Percentiles rank a stretch among this genome's conserved stretches.
These are phyloP conservation scores for Fragosphaeria purpurea DNA, from an alignment of 2,329 filamentous ascomycete genomes.

Conservation along the genomic window DNA sequence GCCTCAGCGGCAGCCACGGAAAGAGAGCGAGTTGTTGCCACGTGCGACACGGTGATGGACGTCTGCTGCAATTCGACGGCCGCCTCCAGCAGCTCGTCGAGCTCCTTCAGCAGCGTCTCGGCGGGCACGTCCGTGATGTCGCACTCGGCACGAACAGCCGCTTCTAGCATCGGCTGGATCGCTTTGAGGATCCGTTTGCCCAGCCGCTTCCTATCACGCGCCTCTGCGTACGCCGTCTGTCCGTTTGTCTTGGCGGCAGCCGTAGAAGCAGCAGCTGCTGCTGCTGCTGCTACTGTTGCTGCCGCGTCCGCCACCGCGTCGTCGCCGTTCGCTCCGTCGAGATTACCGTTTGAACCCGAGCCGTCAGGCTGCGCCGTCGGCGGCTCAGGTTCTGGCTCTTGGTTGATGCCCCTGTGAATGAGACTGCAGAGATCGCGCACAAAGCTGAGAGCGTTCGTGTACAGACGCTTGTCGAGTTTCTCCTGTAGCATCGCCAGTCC, in stretches of 20 bases:
- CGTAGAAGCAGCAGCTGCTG: background rate
- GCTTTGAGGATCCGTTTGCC: constrained; percentile 82
- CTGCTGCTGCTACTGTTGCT: background rate
- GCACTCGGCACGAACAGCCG: constrained; percentile 69
- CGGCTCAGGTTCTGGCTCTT: background rate
- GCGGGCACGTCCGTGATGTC: constrained; percentile 63
- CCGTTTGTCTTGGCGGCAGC: background rate
- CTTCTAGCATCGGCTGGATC: constrained; percentile 67
- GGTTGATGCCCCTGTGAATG: constrained; percentile 42
- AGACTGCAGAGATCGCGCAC: constrained; percentile 45
- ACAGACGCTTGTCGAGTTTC: constrained; percentile 45
- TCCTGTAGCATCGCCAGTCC: constrained; percentile 40
- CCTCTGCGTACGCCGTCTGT: constrained; percentile 42
- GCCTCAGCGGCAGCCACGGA: constrained; percentile 10
- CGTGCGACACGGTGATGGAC: constrained; percentile 20
- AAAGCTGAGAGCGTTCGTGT: constrained; percentile 48
- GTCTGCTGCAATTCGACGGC: constrained; percentile 48
- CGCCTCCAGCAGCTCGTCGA: constrained; percentile 63
- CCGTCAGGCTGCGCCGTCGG: background rate
- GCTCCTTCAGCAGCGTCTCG: constrained; percentile 59
- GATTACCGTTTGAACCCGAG: no score
- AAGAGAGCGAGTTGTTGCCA: background rate
- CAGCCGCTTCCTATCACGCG: constrained; percentile 73
- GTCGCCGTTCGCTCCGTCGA: no score
- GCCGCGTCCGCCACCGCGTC: background rate